These are phyloP conservation scores for Cucurbita ficifolia DNA, from an alignment of 306 rosid genomes.

Conservation along the genomic window DNA sequence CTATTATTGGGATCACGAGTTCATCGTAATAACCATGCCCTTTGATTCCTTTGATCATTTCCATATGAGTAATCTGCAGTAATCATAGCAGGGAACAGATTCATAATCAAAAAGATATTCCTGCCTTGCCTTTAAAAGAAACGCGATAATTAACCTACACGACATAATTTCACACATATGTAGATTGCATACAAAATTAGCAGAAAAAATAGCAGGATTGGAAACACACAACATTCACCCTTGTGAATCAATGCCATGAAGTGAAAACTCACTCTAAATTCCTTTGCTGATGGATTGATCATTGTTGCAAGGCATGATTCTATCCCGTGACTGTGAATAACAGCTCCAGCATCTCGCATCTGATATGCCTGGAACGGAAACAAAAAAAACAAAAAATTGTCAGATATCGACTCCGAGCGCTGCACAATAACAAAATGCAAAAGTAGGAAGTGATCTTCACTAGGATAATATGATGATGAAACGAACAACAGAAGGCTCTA, in stretches of 20 bases:
- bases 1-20: constrained; percentile 87
- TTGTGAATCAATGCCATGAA: neutral
- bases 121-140: neutral
- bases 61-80: constrained; percentile 96
- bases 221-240: neutral
- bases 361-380: constrained; percentile 47
- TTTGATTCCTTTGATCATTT: constrained; percentile 96
- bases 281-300: constrained; percentile 72
- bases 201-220: no score
- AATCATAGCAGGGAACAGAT: neutral
- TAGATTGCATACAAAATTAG: neutral
- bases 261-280: constrained; percentile 66
- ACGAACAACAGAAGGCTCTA: neutral
- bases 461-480: neutral
- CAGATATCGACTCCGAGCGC: neutral
- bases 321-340: constrained; percentile 79
- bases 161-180: neutral
- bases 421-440: neutral
- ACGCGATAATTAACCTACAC: neutral
- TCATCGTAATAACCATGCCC: constrained; percentile 98
- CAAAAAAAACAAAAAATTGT: neutral
- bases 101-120: neutral
- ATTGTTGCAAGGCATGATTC: constrained; percentile 88
- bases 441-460: neutral
- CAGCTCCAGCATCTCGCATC: constrained; percentile 75